Conservation (phyloP, 345 rosid genomes). For the Hibiscus tridactylites region DNA sequence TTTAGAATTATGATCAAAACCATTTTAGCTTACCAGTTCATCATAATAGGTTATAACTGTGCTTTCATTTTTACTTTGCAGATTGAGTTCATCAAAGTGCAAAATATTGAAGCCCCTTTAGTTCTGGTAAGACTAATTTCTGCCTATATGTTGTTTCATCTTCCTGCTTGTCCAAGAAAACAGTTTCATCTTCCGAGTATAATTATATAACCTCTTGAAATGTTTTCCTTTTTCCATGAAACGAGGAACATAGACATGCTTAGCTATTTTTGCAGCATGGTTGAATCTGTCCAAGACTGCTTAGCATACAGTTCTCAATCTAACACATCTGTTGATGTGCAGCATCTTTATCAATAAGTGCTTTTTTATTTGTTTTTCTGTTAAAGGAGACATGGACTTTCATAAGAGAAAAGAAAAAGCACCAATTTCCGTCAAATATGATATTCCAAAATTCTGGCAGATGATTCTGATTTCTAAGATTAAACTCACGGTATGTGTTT, state of each 20-base stretch:
- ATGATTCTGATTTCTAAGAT: neutral
- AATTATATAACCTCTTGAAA: neutral
- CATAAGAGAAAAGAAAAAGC: neutral
- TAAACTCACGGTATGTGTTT: slow-evolving; percentile 5
- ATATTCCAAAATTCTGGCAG: neutral
- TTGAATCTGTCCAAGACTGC: neutral
- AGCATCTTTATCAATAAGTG: neutral
- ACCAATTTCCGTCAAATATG: neutral
- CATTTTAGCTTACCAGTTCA: slow-evolving; percentile 8
- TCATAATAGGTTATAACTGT: neutral
- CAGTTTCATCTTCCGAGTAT: neutral
- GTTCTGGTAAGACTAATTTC: slow-evolving; percentile 42
- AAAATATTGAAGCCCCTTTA: slow-evolving; percentile 46
- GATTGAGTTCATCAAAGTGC: slow-evolving; percentile 59
- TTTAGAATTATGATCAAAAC: neutral
- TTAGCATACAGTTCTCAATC: neutral
- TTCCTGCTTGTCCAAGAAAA: neutral
- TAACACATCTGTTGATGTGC: neutral
- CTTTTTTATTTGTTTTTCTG: neutral
- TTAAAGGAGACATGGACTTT: neutral
- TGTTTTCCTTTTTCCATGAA: neutral
- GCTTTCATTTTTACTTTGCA: slow-evolving; percentile 26
- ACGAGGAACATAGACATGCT: neutral
- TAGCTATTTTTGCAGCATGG: neutral
- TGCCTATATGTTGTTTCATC: neutral